Conservation (phyloP, 257 asterid species). For the Mitragyna speciosa region DNA sequence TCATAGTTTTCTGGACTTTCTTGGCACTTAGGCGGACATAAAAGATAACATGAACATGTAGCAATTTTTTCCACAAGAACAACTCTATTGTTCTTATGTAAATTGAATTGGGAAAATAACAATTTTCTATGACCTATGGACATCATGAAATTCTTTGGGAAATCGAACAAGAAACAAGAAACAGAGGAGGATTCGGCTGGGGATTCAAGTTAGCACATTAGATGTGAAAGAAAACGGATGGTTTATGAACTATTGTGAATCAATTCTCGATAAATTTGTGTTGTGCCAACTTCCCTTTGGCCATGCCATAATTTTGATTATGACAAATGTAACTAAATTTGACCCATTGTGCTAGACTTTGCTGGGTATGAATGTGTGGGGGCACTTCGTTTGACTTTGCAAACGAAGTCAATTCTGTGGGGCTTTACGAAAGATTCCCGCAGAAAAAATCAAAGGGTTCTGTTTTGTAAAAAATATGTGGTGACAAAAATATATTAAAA, state of each 20-base stretch:
- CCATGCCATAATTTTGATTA: background rate
- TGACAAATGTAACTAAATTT: background rate
- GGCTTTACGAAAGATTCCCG: background rate
- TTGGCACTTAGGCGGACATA: slow-evolving; percentile 31
- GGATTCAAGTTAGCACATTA: background rate
- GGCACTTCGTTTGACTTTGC: slow-evolving; percentile 3
- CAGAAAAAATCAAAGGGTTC: background rate
- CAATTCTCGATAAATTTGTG: background rate
- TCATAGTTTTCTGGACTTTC: background rate
- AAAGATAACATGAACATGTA: slow-evolving; percentile 11
- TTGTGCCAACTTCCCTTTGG: background rate
- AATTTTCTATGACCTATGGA: slow-evolving; percentile 34
- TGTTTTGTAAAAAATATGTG: too few relatives aligned
- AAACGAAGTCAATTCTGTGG: slow-evolving; percentile 40
- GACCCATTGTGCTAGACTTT: slow-evolving; percentile 4
- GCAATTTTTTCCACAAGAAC: background rate
- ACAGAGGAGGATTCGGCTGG: background rate
- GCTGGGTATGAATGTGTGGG: background rate
- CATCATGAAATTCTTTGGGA: slow-evolving; percentile 21
- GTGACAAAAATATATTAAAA: too few relatives aligned
- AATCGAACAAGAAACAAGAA: background rate
- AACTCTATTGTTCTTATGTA: background rate
- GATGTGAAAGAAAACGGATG: slow-evolving; percentile 4
- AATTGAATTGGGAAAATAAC: slow-evolving; percentile 8
- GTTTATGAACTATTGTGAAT: background rate